phyloP scores from a whole-genome alignment of 305 asterid species.

The Fraxinus paxiana region DNA sequence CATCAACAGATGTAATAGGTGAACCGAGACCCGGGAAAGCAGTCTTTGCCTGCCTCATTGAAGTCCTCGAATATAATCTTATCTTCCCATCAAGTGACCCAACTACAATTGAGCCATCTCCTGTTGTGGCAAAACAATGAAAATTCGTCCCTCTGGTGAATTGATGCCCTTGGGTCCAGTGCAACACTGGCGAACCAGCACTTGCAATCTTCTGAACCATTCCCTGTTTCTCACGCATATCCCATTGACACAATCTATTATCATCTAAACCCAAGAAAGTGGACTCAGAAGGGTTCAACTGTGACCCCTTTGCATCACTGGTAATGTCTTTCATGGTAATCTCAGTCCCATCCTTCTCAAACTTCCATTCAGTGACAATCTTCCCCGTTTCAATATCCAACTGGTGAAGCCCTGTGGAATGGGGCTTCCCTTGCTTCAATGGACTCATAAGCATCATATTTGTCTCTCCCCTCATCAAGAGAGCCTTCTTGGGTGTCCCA shows the following conservation, averaged over 20 bases:
- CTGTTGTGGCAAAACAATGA: constrained; percentile 85
- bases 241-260: constrained; percentile 85
- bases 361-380: constrained; percentile 88
- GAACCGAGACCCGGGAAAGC: constrained; percentile 97
- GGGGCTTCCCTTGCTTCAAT: constrained; percentile 62
- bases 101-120: constrained; percentile 94
- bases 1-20: constrained; percentile 83
- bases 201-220: constrained; percentile 72
- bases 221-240: constrained; percentile 87
- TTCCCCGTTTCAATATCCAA: constrained; percentile 92
- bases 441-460: constrained; percentile 98
- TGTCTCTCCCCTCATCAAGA: constrained; percentile 92
- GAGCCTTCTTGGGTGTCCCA: constrained; percentile 68
- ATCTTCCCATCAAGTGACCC: constrained; percentile 95
- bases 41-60: constrained; percentile 94
- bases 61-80: constrained; percentile 78
- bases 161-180: constrained; percentile 93
- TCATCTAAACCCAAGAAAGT: constrained; percentile 91
- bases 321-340: constrained; percentile 77
- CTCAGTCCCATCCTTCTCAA: constrained; percentile 86
- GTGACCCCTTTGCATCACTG: constrained; percentile 88
- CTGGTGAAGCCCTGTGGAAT: constrained; percentile 72
- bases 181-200: constrained; percentile 62
- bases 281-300: constrained; percentile 84
- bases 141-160: constrained; percentile 88